Conservation (phyloP, 768 basidiomycete species). For the Termitomyces sp. region DNA sequence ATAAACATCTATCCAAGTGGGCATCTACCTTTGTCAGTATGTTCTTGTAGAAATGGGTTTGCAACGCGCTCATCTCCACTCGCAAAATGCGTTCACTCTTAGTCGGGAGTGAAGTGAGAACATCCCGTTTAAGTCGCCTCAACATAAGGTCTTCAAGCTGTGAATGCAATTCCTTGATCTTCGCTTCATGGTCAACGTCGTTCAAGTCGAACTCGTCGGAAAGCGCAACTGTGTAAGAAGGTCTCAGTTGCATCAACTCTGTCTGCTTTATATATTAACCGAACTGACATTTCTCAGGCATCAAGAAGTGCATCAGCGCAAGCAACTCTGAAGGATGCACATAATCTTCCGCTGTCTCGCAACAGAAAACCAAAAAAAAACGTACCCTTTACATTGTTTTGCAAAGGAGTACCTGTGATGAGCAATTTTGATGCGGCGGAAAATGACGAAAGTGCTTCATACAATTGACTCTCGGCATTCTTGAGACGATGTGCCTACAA, state of each 20-base stretch:
- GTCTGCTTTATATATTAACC: background rate
- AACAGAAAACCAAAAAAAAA: background rate
- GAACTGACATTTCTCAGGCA: conserved; percentile 91
- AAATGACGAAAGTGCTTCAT: conserved; percentile 90
- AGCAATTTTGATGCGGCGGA: conserved; percentile 87
- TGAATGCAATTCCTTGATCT: conserved; percentile 93
- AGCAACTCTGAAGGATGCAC: conserved; percentile 62
- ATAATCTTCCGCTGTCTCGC: background rate
- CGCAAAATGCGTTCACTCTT: conserved; percentile 98
- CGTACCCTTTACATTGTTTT: conserved; percentile 97
- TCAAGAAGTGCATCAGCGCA: conserved; percentile 98
- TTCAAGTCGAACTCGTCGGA: conserved; percentile 94
- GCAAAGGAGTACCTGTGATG: conserved; percentile 96
- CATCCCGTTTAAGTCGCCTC: conserved; percentile 90
- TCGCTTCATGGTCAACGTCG: conserved; percentile 88
- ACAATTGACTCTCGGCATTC: conserved; percentile 95
- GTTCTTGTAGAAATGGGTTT: conserved; percentile 98
- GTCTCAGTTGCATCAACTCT: background rate
- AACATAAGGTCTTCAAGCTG: conserved; percentile 95
- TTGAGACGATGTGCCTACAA: conserved; percentile 91
- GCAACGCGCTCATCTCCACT: conserved; percentile 95
- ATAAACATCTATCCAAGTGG: background rate
- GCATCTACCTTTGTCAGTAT: conserved; percentile 77
- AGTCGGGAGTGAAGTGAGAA: conserved; percentile 91
- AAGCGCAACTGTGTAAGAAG: conserved; percentile 62